Evolutionary conservation across 2,329 filamentous ascomycete genomes (phyloP).

Genomic region (Penicillium frequentans): DNA sequence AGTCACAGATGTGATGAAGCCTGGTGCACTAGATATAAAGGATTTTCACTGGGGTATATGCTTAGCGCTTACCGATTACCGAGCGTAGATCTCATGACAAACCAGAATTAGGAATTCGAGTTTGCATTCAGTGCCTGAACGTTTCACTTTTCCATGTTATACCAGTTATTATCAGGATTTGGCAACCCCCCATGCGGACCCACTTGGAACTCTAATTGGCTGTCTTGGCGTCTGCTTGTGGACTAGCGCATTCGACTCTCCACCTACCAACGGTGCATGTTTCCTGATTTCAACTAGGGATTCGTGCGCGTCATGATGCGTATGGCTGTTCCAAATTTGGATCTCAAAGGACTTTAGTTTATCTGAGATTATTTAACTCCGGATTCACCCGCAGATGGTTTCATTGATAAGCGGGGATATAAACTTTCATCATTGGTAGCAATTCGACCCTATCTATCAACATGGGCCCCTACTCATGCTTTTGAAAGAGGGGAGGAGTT

Average conservation of each 20-base stretch:
- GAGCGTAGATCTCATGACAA: background rate
- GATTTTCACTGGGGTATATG: background rate
- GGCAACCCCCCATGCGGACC: background rate
- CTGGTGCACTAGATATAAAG: background rate
- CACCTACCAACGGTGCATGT: background rate
- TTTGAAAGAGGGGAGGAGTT: too few relatives aligned
- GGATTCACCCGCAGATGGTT: background rate
- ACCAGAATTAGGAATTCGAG: background rate
- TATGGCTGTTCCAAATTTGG: background rate
- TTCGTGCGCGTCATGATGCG: background rate
- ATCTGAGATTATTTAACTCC: background rate
- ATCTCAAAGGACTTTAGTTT: background rate
- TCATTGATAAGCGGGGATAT: background rate
- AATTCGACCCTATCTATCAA: background rate
- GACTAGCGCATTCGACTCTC: background rate
- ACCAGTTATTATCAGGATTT: background rate
- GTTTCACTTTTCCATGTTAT: background rate
- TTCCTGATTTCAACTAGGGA: background rate
- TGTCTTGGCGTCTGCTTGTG: background rate
- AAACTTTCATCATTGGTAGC: background rate
- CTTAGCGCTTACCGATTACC: background rate
- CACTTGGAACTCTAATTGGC: background rate
- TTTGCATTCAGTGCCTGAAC: background rate
- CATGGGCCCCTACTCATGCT: background rate
- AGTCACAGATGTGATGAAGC: background rate